A percentile compares a stretch with the other conserved stretches of the same genome.
Evolutionary conservation across 2,329 filamentous ascomycete species (phyloP).

Genomic region (Pseudocercospora fuligena): DNA sequence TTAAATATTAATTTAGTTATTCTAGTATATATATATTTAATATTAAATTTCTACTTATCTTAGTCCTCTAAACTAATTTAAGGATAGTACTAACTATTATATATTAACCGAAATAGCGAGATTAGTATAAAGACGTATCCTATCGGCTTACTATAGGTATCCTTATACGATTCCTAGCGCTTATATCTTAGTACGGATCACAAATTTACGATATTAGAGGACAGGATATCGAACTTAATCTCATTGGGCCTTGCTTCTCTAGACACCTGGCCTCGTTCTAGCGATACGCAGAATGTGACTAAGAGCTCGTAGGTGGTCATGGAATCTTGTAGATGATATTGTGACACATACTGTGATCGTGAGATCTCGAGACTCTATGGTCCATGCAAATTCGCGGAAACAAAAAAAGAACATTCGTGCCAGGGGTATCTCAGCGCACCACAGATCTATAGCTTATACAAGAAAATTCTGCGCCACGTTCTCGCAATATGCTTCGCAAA

Average conservation of each 20-base stretch:
- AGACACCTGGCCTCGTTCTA: not conserved
- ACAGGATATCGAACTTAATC: not conserved
- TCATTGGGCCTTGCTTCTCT: not conserved
- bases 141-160: not conserved
- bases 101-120: not conserved
- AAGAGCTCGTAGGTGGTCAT: not conserved
- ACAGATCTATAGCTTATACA: conserved; percentile 1
- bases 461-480: conserved; percentile 8
- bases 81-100: not conserved
- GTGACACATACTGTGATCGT: conserved; percentile 8
- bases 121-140: not conserved
- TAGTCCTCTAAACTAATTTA: not conserved
- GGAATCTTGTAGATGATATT: not conserved
- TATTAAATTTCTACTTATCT: not conserved
- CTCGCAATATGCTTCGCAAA: conserved; percentile 11
- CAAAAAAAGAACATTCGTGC: conserved; percentile 10
- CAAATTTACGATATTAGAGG: not conserved
- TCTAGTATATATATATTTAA: not conserved
- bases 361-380: conserved; percentile 10
- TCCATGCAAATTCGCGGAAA: not conserved
- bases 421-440: conserved; percentile 13
- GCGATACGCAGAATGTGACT: too few relatives aligned
- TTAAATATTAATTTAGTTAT: not conserved
- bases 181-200: not conserved
- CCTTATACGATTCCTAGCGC: not conserved